Base-by-base conservation (phyloP, 768 basidiomycete genomes). In the Serendipita sp. region DNA sequence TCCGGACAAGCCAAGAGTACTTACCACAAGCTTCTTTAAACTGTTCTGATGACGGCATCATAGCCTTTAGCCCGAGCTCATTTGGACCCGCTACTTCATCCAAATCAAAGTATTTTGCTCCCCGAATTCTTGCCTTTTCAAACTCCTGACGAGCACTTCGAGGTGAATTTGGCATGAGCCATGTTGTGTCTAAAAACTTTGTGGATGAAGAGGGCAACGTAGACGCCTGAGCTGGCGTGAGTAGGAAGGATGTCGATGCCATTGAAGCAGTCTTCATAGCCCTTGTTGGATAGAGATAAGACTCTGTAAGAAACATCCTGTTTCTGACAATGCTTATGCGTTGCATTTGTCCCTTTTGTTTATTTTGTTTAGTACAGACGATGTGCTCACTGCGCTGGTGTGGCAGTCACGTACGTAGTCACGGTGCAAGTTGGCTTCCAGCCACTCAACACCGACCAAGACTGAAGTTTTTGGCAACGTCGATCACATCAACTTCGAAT, bases 151-250 rank as follows among this genome's bases (percentile, higher is more conserved):
- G 73, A 1, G 88, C 79, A 62, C 83, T 83, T 64, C 93, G 82
- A 1, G 84, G 78, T 38, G 86, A 81, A 73, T 85, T 88, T 62
- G 94, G 95, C 95, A 97, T 96, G 73, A 89, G 86, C 95, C 94
- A 97, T 60, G 83, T 85, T 28, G 85, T 84, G 71, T 98, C 95
- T 38, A 86, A 77, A 68, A 86, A 73, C 7, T 76, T 73, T 37
- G 83, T 73, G 54, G 74, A 66, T 35, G 37, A 48, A 64, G 24
- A 54, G 69, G 71, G 69, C 2, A 75, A 71, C 38, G 68, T 63
- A 34, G 70, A 67, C 63, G 75, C 70, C 46, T 75, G 69, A 45
- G 68, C 66, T 3, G 77, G 77, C 10, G 68, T 69, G 54, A 77
- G 65, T 34, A 77, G 72, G 11, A 76, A 68, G 2, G 77, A 69